phyloP scores from a whole-genome alignment of 225 moss, liverwort and hornwort genomes.

The Bryoerythrophyllum caledonicum region DNA sequence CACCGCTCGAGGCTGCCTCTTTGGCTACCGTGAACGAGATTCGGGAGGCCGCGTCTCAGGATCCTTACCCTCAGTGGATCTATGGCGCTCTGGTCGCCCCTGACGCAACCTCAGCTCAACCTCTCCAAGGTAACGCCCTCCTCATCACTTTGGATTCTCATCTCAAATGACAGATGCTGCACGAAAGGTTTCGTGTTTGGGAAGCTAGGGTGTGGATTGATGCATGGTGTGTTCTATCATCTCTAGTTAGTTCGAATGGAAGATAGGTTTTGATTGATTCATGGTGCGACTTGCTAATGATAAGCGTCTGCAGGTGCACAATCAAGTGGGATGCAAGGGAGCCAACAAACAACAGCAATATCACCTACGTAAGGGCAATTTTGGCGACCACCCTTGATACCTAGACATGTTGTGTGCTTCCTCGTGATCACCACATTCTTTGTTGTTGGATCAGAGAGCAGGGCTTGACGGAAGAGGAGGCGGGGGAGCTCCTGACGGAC shows the following conservation, averaged over 20 bases:
- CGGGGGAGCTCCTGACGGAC: constrained; percentile 73
- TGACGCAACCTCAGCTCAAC: constrained; percentile 29
- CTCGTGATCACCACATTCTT: background rate
- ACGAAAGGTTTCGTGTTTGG: too few relatives aligned
- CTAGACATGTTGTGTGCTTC: too few relatives aligned
- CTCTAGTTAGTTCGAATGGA: background rate
- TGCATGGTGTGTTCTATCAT: background rate
- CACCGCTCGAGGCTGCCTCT: constrained; percentile 48
- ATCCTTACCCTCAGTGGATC: constrained; percentile 91
- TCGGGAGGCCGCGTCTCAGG: constrained; percentile 69
- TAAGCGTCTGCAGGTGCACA: constrained; percentile 31
- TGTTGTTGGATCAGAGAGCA: constrained; percentile 53
- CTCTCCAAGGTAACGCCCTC: constrained; percentile 43
- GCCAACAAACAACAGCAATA: constrained; percentile 36
- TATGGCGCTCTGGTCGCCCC: constrained; percentile 83
- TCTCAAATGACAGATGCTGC: too few relatives aligned
- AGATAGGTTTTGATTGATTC: background rate
- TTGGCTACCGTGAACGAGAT: constrained; percentile 69
- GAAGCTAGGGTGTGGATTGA: too few relatives aligned
- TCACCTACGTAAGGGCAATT: constrained; percentile 26
- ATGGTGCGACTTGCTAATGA: background rate
- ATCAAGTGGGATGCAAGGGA: constrained; percentile 26
- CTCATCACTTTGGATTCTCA: too few relatives aligned
- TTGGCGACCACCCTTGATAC: background rate
- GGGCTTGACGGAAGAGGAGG: constrained; percentile 69